Evolutionary conservation across 1,284 basidiomycete species (phyloP).

Genomic region (Rhodotorula sp.): DNA sequence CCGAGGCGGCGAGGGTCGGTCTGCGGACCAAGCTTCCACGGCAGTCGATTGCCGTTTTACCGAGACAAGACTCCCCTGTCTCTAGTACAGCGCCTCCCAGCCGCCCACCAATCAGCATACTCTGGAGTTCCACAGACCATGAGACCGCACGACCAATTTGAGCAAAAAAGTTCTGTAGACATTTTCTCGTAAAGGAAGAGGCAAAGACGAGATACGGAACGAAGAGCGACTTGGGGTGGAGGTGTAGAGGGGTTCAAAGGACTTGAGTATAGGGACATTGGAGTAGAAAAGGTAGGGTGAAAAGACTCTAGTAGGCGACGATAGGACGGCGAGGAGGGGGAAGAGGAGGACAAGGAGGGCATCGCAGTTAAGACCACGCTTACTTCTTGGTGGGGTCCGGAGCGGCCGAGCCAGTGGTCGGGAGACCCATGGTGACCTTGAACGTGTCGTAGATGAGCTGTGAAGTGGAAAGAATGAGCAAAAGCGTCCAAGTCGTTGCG

Average conservation of each 20-base stretch:
- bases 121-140: too few species aligned
- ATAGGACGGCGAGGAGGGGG: not conserved
- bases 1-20: too few species aligned
- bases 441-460: slow-evolving; percentile 44
- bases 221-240: not conserved
- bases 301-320: not conserved
- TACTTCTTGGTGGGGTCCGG: slow-evolving; percentile 15
- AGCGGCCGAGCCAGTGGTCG: slow-evolving; percentile 40
- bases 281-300: not conserved
- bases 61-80: too few species aligned
- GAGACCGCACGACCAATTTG: not conserved
- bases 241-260: not conserved
- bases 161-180: too few species aligned
- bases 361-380: not conserved
- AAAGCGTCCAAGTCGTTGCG: too few species aligned
- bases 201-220: not conserved
- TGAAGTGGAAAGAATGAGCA: too few species aligned
- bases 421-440: slow-evolving; percentile 41
- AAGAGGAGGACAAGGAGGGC: not conserved
- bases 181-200: not conserved
- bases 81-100: too few species aligned
- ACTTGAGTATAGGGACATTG: not conserved
- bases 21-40: too few species aligned
- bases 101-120: too few species aligned
- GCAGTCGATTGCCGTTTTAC: too few species aligned